Base-by-base conservation (phyloP, 164 flowering plant species). In the Kingdonia uniflora region DNA sequence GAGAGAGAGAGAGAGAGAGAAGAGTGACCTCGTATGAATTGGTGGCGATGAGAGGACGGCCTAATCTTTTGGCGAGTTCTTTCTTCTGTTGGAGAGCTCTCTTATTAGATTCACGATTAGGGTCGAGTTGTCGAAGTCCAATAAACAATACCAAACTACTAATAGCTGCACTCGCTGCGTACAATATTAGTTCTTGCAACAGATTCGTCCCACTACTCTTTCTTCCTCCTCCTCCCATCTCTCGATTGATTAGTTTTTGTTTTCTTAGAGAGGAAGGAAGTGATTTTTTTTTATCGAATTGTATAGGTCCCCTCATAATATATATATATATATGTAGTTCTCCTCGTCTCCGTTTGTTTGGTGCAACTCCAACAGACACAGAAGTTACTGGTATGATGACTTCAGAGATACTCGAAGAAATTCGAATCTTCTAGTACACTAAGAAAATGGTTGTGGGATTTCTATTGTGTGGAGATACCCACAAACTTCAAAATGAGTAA, bases 121-220 rank as follows among this genome's bases (percentile, higher is more conserved):
- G 99, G 76, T 94, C 99, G 24, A 94, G 78, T 16, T 78, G 87
- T 6, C 81, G 73, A 25, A 86, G 81, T 14, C 96, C 97, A 1
- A 64, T 87, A 58, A 80, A 80, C 53, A 87, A 51, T 1, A 94
- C 92, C 65, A 87, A 53, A 47, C 81, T 80, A 43, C 99, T 89
- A 14, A 89, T 54, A 8, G 97, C 96, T 0, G 99, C 97, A 61
- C 97, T 85, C 6, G 92, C 95, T 1, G 95, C 97, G 67, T 81
- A 82, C 56, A 81, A 57, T 1, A 81, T 43, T 71, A 92, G 65
- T 33, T 86, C 84, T 39, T 86, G 83, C 53, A 92, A 15, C 39
- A 88, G 70, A 56, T 62, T 71, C n/a, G 73, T 66, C 41, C 74
- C 79, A 39, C 33, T 35, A 10, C 44, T 19, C 0, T 47, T 23